Evolutionary conservation across 345 rosid genomes (phyloP).

Genomic region (Raphanus sativus): DNA sequence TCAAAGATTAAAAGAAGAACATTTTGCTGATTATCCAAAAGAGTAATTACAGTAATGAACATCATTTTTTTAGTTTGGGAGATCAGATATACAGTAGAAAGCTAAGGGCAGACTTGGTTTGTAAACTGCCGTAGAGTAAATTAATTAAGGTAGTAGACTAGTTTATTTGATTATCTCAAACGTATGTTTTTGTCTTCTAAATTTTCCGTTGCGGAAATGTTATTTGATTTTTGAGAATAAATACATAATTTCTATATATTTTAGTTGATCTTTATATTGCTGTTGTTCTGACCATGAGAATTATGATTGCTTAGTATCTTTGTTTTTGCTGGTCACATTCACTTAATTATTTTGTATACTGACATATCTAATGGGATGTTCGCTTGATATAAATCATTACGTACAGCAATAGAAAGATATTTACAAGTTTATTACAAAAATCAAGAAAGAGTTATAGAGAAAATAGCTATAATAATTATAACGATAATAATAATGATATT

Average conservation of each 20-base stretch:
- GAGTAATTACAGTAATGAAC: background rate
- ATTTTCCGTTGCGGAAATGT: background rate
- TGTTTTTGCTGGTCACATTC: background rate
- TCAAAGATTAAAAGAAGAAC: background rate
- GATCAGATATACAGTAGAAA: slow-evolving; percentile 1
- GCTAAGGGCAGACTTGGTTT: background rate
- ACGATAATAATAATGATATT: slow-evolving; percentile 18
- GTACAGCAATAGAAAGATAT: slow-evolving; percentile 17
- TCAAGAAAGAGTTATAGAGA: background rate
- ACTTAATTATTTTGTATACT: background rate
- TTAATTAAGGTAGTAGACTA: background rate
- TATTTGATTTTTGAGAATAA: background rate
- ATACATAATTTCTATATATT: background rate
- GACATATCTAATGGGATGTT: background rate
- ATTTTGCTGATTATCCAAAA: background rate
- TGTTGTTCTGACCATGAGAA: background rate
- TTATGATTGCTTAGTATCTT: background rate
- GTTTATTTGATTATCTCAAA: background rate
- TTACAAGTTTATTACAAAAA: slow-evolving; percentile 33
- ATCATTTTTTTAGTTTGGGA: background rate
- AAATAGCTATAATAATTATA: slow-evolving; percentile 20
- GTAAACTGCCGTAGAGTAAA: background rate
- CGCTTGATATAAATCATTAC: background rate
- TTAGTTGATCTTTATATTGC: background rate
- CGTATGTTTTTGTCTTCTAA: background rate